phyloP scores from a whole-genome alignment of 2,329 filamentous ascomycete species.

The Trichocomaceae sp. region DNA sequence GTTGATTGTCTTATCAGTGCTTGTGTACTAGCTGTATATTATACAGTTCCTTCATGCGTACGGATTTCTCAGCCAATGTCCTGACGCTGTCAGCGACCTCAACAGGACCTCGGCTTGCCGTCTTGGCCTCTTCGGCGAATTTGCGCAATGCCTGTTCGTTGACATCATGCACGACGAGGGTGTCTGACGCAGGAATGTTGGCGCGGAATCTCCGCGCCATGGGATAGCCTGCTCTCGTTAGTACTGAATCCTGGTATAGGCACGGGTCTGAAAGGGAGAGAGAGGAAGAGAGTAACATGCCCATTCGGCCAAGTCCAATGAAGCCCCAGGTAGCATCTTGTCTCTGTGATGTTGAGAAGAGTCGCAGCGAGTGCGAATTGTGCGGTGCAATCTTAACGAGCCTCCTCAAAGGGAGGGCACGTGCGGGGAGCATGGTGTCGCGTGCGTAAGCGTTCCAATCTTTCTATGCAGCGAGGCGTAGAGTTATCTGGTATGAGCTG shows the following conservation, averaged over 20 bases:
- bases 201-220: constrained; percentile 66
- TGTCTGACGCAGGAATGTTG: constrained; percentile 59
- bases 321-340: constrained; percentile 52
- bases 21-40: neutral
- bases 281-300: constrained; percentile 32
- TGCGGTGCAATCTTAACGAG: neutral
- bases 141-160: constrained; percentile 51
- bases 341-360: constrained; percentile 43
- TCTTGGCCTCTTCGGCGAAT: constrained; percentile 51
- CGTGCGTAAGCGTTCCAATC: neutral
- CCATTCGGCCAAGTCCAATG: constrained; percentile 56
- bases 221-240: constrained; percentile 50
- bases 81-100: constrained; percentile 52
- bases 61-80: constrained; percentile 60
- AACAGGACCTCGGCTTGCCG: constrained; percentile 42
- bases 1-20: too few relatives aligned
- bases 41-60: constrained; percentile 37
- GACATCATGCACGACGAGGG: constrained; percentile 59
- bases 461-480: too few relatives aligned
- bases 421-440: constrained; percentile 13
- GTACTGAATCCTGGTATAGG: neutral
- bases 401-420: constrained; percentile 9
- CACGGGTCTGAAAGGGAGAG: neutral
- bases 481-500: too few relatives aligned
- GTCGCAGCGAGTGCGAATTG: constrained; percentile 16